Base-by-base conservation (phyloP, 306 rosid genomes). In the Cicer chorassanicum region DNA sequence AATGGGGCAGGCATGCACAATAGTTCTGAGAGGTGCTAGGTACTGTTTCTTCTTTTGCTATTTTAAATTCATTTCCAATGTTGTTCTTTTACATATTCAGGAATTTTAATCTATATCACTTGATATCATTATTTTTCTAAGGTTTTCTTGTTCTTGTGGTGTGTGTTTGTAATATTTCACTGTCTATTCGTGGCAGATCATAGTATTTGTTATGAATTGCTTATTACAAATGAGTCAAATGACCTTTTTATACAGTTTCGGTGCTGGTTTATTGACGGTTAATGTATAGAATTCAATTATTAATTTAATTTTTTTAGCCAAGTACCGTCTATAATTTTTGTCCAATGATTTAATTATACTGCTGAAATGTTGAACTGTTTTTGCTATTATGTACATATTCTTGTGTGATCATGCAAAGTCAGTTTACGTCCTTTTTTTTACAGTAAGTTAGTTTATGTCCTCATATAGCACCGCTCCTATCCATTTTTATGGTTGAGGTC, bases 1-100 rank as follows among this genome's bases (percentile, higher is more conserved):
- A 80, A 76, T 93, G 91, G 98, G 98, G 74, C 98, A 91, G 86
- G 98, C 98, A 36, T 93, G 97, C 74, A 94, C 99, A 24, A 92
- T 94, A 78, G 96, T 94, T 69, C 73, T 90, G 87, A 92, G 97
- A 81, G 99, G 97, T 18, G 96, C 99, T 18, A 94, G 99, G 99
- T 94, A 87, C 75, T 24, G 69, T n/a, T 12, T 49, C 57, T 48
- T 57, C 46, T n/a, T 9, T 18, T 45, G 15, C 50, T 56, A 38
- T 29, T 45, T 1, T 3, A 10, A 76, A 12, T 67, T 12, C 56
- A 3, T 63, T 41, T 76, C 14, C 5, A 8, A 10, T 40, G n/a
- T 46, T 40, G 18, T 46, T 73, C n/a, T 59, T 63, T 65, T 51
- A 39, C 43, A 5, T 43, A 6, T 7, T 41, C 67, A 9, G 80